Evolutionary conservation across 306 rosid species (phyloP), one percentile per base, ranked within the genome.

Genomic region (Lathyrus oleraceus): DNA sequence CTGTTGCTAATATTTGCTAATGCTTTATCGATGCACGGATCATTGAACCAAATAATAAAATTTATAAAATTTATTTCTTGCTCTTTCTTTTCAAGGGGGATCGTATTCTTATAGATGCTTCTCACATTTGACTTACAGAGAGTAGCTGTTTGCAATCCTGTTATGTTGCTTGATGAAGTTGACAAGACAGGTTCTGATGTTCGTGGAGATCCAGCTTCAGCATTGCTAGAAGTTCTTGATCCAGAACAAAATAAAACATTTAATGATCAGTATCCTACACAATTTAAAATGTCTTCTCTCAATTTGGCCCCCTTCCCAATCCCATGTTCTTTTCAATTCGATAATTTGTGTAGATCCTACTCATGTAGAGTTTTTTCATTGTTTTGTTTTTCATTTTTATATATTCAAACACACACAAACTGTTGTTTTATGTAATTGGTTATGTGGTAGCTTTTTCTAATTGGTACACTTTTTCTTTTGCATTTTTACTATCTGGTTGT

Each of bases 131-230:
- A 73, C 51, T 69, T 71, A 25, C 66, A 94, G 97, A 87, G 78
- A 89, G 91, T 87, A 68, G 86, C 83, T 73, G 99, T 91, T 58
- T 89, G 92, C 86, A 95, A 95, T 78, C 97, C 99, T 3, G 95
- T 95, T 71, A 95, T 95, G 95, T 89, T 95, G 76, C 88, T 95
- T 45, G 99, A 95, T 82, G 99, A 95, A 80, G 89, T 95, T 73
- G 99, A 95, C 91, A 95, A 95, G 91, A 91, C 97, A 44, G 97
- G 99, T 48, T 89, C 96, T 68, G 97, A 95, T 85, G 92, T 86
- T 71, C 99, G 97, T 61, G 97, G 99, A 38, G 99, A 95, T 87
- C 97, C 97, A 44, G 96, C 97, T 77, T 95, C 97, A 61, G 99
- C 99, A 39, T 70, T 95, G 78, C 86, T 95, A 73, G 99, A 95